Percentiles rank a stretch among this genome's conserved stretches.
These are phyloP conservation scores for Albizia julibrissin DNA, from an alignment of 306 rosid genomes.

Conservation along the genomic window DNA sequence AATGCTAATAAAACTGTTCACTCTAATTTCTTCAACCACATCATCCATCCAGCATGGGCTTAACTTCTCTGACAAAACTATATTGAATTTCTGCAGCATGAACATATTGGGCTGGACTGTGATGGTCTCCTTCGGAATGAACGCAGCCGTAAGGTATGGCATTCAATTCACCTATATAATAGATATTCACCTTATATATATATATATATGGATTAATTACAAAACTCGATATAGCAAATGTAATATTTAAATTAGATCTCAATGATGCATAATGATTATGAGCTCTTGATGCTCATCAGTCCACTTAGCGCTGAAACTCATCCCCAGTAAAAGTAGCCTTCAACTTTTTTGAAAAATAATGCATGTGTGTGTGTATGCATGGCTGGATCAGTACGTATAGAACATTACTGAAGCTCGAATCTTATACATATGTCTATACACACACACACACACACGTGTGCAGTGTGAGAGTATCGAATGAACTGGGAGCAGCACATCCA, in stretches of 20 bases:
- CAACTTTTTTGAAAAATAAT: neutral
- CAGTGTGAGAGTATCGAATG: constrained; percentile 20
- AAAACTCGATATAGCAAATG: neutral
- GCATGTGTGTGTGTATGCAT: neutral
- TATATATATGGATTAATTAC: neutral
- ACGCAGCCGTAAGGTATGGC: constrained; percentile 66
- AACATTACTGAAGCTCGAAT: too few relatives aligned
- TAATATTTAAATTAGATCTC: too few relatives aligned
- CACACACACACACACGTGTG: neutral
- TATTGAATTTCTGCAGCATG: constrained; percentile 49
- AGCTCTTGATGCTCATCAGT: too few relatives aligned
- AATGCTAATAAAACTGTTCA: neutral
- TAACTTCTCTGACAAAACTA: neutral
- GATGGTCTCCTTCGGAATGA: constrained; percentile 66
- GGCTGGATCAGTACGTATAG: too few relatives aligned
- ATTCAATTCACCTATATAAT: neutral
- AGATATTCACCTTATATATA: too few relatives aligned
- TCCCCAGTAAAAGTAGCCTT: neutral
- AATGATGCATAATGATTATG: too few relatives aligned
- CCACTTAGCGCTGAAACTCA: too few relatives aligned
- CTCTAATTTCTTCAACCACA: neutral
- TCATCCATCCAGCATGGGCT: neutral
- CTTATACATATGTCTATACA: too few relatives aligned
- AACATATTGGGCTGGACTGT: constrained; percentile 79
- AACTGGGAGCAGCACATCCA: constrained; percentile 7